Evolutionary conservation across 768 basidiomycete genomes (phyloP).

Genomic region (Cubamyces lactineus): DNA sequence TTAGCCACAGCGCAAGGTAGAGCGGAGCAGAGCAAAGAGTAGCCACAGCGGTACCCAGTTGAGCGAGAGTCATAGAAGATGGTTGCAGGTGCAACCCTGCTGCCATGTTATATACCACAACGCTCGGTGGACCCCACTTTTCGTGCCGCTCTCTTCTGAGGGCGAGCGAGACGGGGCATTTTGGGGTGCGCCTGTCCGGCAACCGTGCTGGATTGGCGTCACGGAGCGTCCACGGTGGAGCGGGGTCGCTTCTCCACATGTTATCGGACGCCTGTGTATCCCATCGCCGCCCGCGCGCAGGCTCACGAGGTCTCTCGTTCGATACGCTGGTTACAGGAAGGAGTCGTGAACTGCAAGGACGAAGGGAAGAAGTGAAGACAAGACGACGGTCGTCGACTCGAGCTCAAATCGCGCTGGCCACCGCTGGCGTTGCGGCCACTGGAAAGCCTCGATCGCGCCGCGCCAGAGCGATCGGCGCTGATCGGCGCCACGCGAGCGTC

Average conservation of each 20-base stretch:
- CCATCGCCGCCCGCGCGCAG: background rate
- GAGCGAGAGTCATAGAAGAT: background rate
- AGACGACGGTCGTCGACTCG: background rate
- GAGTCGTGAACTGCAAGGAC: background rate
- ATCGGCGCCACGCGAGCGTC: conserved; percentile 13
- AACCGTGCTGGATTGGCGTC: conserved; percentile 6
- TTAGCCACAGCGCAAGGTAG: background rate
- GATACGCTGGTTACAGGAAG: background rate
- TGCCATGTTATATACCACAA: conserved; percentile 3
- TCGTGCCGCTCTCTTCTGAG: background rate
- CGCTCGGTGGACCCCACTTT: background rate
- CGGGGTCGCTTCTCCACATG: conserved; percentile 13
- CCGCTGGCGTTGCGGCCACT: no score
- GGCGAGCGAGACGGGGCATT: background rate
- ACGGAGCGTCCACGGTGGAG: conserved; percentile 13
- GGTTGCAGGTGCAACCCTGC: background rate
- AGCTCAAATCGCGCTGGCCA: no score
- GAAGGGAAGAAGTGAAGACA: background rate
- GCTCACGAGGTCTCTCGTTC: background rate
- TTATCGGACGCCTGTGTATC: conserved; percentile 21
- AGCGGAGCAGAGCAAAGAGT: background rate
- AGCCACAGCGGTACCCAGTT: background rate
- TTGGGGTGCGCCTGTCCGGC: conserved; percentile 12
- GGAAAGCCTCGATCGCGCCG: background rate
- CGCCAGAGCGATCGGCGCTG: conserved; percentile 1